Evolutionary conservation across 768 basidiomycete genomes (phyloP).

Genomic region (Panaeolus cyanescens): DNA sequence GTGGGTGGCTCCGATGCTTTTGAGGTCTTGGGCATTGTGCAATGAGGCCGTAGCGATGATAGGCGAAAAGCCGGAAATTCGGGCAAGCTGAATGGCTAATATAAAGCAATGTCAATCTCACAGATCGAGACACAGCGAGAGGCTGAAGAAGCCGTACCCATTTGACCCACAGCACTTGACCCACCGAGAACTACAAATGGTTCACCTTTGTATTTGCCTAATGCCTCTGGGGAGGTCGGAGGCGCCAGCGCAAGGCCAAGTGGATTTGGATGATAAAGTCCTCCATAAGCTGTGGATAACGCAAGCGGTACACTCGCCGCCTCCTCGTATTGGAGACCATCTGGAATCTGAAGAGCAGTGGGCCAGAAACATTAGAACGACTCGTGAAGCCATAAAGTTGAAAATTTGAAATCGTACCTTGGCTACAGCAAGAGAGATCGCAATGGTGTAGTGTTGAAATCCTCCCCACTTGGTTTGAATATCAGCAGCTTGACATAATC

Average conservation of each 20-base stretch:
- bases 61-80: slow-evolving; percentile 39
- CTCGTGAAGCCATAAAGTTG: too few species aligned
- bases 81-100: slow-evolving; percentile 39
- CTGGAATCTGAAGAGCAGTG: slow-evolving; percentile 29
- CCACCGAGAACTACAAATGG: not conserved
- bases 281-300: slow-evolving; percentile 29
- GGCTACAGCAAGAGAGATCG: not conserved
- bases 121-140: too few species aligned
- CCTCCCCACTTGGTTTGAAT: too few species aligned
- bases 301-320: slow-evolving; percentile 38
- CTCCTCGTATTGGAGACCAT: slow-evolving; percentile 35
- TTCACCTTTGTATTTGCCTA: not conserved
- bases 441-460: slow-evolving; percentile 8
- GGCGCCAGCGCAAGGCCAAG: not conserved
- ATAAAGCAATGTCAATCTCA: too few species aligned
- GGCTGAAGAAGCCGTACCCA: not conserved
- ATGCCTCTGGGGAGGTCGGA: not conserved
- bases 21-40: slow-evolving; percentile 28
- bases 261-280: slow-evolving; percentile 20
- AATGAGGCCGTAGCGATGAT: slow-evolving; percentile 40
- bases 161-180: slow-evolving; percentile 1
- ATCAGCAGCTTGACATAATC: not conserved
- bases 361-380: too few species aligned
- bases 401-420: too few species aligned
- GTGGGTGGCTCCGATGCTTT: slow-evolving; percentile 40